Base-by-base conservation (phyloP, 345 rosid species). In the Rhodomyrtus tomentosa region DNA sequence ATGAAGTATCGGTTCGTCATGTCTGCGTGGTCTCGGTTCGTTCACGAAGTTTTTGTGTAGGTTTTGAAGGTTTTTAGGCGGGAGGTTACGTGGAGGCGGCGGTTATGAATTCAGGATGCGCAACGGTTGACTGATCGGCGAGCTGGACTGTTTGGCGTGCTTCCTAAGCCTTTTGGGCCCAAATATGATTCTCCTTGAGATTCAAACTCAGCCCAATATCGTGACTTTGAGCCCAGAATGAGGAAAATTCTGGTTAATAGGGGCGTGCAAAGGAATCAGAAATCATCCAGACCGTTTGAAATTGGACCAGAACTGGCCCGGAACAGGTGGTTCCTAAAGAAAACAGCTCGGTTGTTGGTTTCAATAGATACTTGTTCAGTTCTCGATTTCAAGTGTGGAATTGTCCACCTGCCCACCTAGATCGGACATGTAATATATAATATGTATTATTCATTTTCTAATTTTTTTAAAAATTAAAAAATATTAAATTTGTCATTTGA, bases 1-100 rank as follows among this genome's bases (percentile, higher is more conserved):
- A 91, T 50, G 21, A 86, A 16, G 84, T 45, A 82, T 83, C 82
- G 79, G 83, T 88, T 89, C 7, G 87, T 50, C 94, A 92, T 90
- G 84, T 24, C 76, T 36, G 45, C 24, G 76, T 8, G 16, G 45
- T 68, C 42, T 9, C 74, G 40, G 74, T 18, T 18, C 74, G 22
- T 29, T 15, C 25, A 20, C 76, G 25, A 68, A 13, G 76, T 12
- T 18, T 9, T 6, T 4, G 5, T 32, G 1, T 9, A 3, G 7
- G 4, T 68, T 36, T 68, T 21, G 45, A 36, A 68, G 24, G 25
- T 18, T 18, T 18, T 68, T 32, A 8, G 76, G 76, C 76, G 45
- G 76, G 76, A 36, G 24, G 13, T 68, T 68, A 68, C 76, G 45
- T 68, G 76, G 45, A 18, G 45, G 25, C 10, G 76, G 76, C 45